Conservation (phyloP, 805 yeast species). For the Torulaspora quercuum region DNA sequence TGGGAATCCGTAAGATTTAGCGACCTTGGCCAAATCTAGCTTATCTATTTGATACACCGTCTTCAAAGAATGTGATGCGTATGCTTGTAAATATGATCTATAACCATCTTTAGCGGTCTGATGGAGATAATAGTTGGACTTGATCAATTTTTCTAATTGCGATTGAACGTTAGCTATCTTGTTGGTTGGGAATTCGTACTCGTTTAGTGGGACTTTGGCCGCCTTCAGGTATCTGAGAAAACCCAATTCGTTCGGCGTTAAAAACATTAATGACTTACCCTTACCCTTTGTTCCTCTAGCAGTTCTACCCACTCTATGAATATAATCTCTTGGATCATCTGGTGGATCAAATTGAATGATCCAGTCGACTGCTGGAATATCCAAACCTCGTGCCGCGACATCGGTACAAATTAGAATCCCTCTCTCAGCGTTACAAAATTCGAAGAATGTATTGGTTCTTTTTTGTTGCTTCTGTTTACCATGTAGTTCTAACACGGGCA, state of each 20-base stretch:
- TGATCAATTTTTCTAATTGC: constrained; percentile 85
- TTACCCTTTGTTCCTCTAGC: constrained; percentile 90
- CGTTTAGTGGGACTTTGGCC: constrained; percentile 96
- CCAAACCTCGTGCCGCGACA: constrained; percentile 98
- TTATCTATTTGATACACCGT: constrained; percentile 96
- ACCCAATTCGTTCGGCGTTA: constrained; percentile 91
- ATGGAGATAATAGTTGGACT: constrained; percentile 89
- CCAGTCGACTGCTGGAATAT: constrained; percentile 99
- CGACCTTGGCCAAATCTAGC: constrained; percentile 89
- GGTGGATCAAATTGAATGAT: constrained; percentile 99
- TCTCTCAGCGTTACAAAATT: constrained; percentile 93
- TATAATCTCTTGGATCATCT: constrained; percentile 99
- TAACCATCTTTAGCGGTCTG: constrained; percentile 97
- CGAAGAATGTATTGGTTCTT: constrained; percentile 96
- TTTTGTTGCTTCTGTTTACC: constrained; percentile 99
- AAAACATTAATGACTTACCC: constrained; percentile 93
- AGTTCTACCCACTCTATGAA: constrained; percentile 98
- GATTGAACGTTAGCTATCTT: constrained; percentile 96
- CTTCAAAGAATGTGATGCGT: constrained; percentile 93
- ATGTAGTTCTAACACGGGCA: constrained; percentile 93
- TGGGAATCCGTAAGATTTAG: constrained; percentile 89
- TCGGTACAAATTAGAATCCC: constrained; percentile 95
- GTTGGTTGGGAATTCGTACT: constrained; percentile 90
- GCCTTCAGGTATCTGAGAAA: constrained; percentile 91
- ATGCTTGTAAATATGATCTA: constrained; percentile 93